Percentiles rank a stretch among this genome's conserved stretches.
phyloP scores from a whole-genome alignment of 805 yeast species.

The Starmerella tilneyi region DNA sequence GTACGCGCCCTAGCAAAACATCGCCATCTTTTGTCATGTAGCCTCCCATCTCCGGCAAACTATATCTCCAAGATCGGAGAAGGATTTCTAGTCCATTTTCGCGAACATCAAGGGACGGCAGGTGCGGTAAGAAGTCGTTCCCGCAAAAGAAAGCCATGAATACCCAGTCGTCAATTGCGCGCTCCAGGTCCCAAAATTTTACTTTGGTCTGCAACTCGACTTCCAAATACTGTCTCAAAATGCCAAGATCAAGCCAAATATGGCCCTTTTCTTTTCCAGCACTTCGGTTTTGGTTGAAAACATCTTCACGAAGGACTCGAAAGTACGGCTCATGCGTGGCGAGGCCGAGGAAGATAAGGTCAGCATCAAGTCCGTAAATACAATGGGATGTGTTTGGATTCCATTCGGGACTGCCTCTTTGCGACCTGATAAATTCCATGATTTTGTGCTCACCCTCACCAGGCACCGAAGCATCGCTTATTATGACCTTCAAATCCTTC shows the following conservation, averaged over 20 bases:
- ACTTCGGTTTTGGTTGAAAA: constrained; percentile 67
- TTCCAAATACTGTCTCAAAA: constrained; percentile 76
- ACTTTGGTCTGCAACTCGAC: constrained; percentile 65
- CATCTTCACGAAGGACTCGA: constrained; percentile 88
- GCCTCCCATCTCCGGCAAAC: constrained; percentile 54
- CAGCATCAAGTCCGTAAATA: constrained; percentile 96
- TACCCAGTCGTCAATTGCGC: constrained; percentile 98
- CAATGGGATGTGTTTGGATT: constrained; percentile 92
- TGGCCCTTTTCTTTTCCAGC: constrained; percentile 59
- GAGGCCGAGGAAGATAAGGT: constrained; percentile 84
- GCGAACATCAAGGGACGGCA: constrained; percentile 88
- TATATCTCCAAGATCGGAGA: constrained; percentile 71
- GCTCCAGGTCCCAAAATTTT: constrained; percentile 66
- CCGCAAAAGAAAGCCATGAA: constrained; percentile 98
- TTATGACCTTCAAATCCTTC: constrained; percentile 77
- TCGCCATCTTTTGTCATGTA: constrained; percentile 87
- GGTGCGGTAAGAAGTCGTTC: constrained; percentile 93
- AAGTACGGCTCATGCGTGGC: constrained; percentile 98
- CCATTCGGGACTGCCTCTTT: constrained; percentile 74
- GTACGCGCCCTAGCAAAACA: constrained; percentile 66
- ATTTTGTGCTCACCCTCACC: constrained; percentile 99
- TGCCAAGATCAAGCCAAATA: constrained; percentile 83
- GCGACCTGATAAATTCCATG: constrained; percentile 89
- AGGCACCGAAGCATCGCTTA: constrained; percentile 93
- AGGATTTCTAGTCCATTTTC: constrained; percentile 84